Percentiles rank a stretch among this genome's conserved stretches.
Evolutionary conservation across 306 rosid species (phyloP).

Genomic region (Rosa multiflora): DNA sequence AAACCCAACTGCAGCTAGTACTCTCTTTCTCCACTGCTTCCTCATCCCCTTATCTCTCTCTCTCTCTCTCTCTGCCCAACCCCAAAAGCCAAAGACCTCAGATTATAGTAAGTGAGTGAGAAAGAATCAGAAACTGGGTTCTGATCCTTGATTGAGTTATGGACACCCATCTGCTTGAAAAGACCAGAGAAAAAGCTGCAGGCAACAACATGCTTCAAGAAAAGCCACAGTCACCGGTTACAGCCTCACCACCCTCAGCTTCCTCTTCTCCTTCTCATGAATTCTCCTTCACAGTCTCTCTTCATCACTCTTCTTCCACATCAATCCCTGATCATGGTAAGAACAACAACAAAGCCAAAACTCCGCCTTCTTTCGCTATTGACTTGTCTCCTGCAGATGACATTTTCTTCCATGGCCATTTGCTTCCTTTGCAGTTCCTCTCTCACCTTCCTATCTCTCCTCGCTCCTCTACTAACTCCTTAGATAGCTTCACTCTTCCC

Average conservation of each 20-base stretch:
- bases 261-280: conserved; percentile 92
- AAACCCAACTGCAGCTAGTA: conserved; percentile 32
- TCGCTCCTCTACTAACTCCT: conserved; percentile 68
- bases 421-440: conserved; percentile 87
- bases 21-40: conserved; percentile 44
- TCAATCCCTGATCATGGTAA: conserved; percentile 32
- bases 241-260: conserved; percentile 51
- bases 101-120: conserved; percentile 9
- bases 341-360: conserved; percentile 26
- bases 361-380: conserved; percentile 54
- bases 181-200: conserved; percentile 34
- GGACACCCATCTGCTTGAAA: conserved; percentile 51
- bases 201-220: conserved; percentile 27
- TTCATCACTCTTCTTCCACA: conserved; percentile 54
- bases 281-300: conserved; percentile 90
- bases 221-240: conserved; percentile 18
- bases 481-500: conserved; percentile 71
- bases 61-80: neutral
- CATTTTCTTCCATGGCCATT: conserved; percentile 97
- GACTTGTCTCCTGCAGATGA: conserved; percentile 96
- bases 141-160: conserved; percentile 39
- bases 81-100: conserved; percentile 35
- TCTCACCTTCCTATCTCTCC: conserved; percentile 83
- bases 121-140: conserved; percentile 27
- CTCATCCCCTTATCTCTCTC: conserved; percentile 38